Conservation (phyloP, 345 rosid genomes). For the Erucastrum elatum region DNA sequence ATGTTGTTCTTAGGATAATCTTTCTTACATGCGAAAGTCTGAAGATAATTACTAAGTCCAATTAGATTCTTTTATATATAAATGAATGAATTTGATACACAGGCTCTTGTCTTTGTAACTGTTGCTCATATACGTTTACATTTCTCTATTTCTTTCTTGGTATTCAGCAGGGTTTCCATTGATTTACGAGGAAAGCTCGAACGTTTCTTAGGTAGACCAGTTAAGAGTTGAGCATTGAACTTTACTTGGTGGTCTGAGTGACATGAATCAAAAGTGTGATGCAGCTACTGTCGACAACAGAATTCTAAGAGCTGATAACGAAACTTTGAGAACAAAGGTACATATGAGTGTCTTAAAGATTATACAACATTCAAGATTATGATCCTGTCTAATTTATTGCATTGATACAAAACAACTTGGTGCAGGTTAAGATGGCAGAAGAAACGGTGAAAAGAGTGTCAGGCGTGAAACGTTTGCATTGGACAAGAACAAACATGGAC, state of each 20-base stretch:
- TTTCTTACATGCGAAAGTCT: background rate
- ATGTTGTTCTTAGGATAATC: too few relatives aligned
- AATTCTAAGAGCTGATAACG: constrained; percentile 91
- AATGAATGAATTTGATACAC: constrained; percentile 77
- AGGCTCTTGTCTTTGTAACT: constrained; percentile 50
- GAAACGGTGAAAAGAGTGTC: constrained; percentile 86
- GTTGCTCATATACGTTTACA: background rate
- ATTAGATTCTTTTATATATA: too few relatives aligned
- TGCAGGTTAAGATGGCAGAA: constrained; percentile 96
- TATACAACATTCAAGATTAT: background rate
- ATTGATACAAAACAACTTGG: constrained; percentile 1
- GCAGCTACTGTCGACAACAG: constrained; percentile 51
- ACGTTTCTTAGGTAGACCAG: constrained; percentile 63
- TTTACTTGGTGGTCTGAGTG: constrained; percentile 63
- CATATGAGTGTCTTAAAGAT: background rate
- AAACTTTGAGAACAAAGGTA: constrained; percentile 88
- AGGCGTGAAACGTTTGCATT: constrained; percentile 64
- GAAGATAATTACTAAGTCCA: too few relatives aligned
- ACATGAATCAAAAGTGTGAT: constrained; percentile 48
- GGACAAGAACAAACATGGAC: constrained; percentile 44
- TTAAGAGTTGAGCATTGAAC: constrained; percentile 73
- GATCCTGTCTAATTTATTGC: background rate
- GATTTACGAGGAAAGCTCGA: constrained; percentile 4
- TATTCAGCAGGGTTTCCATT: background rate
- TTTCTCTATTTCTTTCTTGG: background rate